These are phyloP conservation scores for Coccomyxa sp. DNA, from an alignment of 139 green algal species.

Conservation along the genomic window DNA sequence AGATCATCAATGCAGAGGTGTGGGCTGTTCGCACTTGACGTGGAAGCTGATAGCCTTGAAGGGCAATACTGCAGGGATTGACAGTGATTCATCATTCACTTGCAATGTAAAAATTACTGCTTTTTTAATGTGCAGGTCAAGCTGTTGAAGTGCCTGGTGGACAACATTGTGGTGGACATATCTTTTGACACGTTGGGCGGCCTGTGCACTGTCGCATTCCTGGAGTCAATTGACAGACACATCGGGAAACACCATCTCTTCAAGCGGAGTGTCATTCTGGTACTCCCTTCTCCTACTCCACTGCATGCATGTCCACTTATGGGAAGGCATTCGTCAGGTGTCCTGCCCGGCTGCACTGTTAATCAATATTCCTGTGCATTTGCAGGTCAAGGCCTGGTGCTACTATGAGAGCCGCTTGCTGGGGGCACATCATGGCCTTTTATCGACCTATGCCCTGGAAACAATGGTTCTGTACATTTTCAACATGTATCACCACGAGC, in stretches of 20 bases:
- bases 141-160: slow-evolving; percentile 93
- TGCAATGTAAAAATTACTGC: background rate
- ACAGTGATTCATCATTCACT: background rate
- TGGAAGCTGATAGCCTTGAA: too few species aligned
- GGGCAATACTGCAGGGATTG: too few species aligned
- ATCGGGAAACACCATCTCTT: slow-evolving; percentile 84
- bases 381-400: slow-evolving; percentile 95
- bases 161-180: slow-evolving; percentile 96
- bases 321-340: background rate
- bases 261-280: slow-evolving; percentile 92
- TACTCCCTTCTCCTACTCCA: slow-evolving; percentile 23
- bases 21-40: background rate
- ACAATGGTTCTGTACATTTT: slow-evolving; percentile 94
- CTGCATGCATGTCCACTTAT: background rate
- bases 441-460: slow-evolving; percentile 96
- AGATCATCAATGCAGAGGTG: slow-evolving; percentile 89
- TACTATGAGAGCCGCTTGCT: slow-evolving; percentile 95
- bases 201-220: slow-evolving; percentile 87
- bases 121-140: slow-evolving; percentile 57
- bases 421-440: slow-evolving; percentile 89
- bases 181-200: slow-evolving; percentile 91
- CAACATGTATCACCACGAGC: slow-evolving; percentile 67
- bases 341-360: background rate
- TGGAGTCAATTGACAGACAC: slow-evolving; percentile 78
- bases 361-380: background rate